A percentile compares a stretch with the other conserved stretches of the same genome.
phyloP scores from a whole-genome alignment of 108 stramenopile genomes.

The Skeletonema potamos region DNA sequence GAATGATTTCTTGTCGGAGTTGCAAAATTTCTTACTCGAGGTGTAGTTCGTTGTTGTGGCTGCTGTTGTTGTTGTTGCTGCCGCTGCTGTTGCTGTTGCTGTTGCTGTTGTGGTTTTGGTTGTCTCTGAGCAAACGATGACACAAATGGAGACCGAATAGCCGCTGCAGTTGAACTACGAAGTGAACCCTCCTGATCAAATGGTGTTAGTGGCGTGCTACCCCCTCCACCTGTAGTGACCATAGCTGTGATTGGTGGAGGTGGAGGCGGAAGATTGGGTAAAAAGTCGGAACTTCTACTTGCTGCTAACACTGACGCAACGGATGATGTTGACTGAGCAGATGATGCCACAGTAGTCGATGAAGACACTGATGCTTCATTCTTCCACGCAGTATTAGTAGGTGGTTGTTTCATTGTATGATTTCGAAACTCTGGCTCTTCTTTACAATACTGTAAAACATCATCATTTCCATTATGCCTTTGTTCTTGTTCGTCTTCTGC shows the following conservation, averaged over 20 bases:
- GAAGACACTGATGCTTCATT: not conserved
- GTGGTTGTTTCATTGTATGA: not conserved
- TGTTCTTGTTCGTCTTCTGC: no score
- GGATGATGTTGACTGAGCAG: not conserved
- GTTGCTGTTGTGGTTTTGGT: not conserved
- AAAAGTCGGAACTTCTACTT: not conserved
- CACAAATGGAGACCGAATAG: slow-evolving; percentile 3
- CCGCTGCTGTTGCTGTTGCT: not conserved
- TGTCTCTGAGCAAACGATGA: slow-evolving; percentile 2
- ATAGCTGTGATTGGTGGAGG: not conserved
- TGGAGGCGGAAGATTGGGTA: not conserved
- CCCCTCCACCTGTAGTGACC: not conserved
- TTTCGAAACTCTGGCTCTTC: not conserved
- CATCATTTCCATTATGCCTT: not conserved
- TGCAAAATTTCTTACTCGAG: not conserved
- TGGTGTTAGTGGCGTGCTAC: slow-evolving; percentile 16
- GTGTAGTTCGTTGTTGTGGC: not conserved
- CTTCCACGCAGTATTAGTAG: not conserved
- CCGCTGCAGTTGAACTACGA: not conserved
- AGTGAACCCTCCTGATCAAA: slow-evolving; percentile 26
- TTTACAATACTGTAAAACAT: not conserved
- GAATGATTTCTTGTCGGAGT: not conserved
- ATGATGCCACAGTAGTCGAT: not conserved
- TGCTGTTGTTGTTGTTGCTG: not conserved
- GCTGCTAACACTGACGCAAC: no score